These are phyloP conservation scores for Lecanicillium sp. DNA, from an alignment of 2,329 filamentous ascomycete genomes.

Conservation along the genomic window DNA sequence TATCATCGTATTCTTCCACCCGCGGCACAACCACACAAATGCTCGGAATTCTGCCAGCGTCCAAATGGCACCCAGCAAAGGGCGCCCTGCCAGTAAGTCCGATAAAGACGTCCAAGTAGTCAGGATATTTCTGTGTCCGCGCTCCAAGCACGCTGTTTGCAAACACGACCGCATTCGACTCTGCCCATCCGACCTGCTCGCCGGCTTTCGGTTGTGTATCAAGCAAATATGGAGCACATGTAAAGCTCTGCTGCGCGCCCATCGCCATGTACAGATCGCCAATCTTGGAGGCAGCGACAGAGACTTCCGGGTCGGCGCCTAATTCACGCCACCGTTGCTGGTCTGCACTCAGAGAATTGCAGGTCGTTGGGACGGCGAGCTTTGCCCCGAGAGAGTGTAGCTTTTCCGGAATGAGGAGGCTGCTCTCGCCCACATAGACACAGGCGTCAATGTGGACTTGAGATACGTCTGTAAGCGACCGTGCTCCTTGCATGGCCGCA, in stretches of 20 bases:
- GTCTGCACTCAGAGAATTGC: conserved; percentile 37
- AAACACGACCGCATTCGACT: conserved; percentile 38
- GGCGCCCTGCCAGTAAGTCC: conserved; percentile 37
- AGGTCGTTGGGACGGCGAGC: conserved; percentile 29
- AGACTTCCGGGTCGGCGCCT: conserved; percentile 23
- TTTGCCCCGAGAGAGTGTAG: conserved; percentile 25
- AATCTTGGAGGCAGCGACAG: conserved; percentile 22
- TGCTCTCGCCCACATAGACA: conserved; percentile 31
- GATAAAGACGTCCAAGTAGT: conserved; percentile 34
- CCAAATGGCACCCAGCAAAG: conserved; percentile 38
- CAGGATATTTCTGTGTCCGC: conserved; percentile 36
- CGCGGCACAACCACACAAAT: conserved; percentile 24
- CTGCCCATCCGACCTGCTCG: conserved; percentile 34
- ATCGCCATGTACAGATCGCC: conserved; percentile 29
- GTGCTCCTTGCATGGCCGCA: conserved; percentile 25
- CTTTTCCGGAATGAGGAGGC: conserved; percentile 26
- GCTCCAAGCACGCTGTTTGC: conserved; percentile 38
- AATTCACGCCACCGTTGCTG: conserved; percentile 28
- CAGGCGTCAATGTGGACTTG: conserved; percentile 36
- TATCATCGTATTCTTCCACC: conserved; percentile 22
- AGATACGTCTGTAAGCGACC: conserved; percentile 25
- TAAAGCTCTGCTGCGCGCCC: conserved; percentile 29
- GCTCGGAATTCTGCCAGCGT: conserved; percentile 26
- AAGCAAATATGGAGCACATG: conserved; percentile 35
- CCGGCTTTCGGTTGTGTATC: conserved; percentile 19